phyloP scores from a whole-genome alignment of 2,329 filamentous ascomycete species.

The Elsinoe batatas region DNA sequence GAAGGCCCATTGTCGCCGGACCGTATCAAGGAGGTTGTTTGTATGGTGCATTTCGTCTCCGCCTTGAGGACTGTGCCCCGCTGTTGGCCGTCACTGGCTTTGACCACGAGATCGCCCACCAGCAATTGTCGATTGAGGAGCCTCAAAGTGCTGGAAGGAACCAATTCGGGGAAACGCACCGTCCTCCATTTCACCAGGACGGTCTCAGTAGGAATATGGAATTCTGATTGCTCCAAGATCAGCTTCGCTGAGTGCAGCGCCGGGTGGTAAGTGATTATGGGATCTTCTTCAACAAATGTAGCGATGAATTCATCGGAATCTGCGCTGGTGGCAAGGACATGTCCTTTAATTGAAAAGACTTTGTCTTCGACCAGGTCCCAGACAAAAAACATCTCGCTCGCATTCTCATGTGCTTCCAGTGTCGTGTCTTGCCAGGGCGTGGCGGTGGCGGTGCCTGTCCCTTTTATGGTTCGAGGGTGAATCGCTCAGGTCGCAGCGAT shows the following conservation, averaged over 20 bases:
- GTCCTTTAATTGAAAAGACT: background rate
- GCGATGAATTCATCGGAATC: slow-evolving; percentile 6
- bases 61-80: slow-evolving; percentile 47
- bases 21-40: slow-evolving; percentile 22
- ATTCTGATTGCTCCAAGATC: background rate
- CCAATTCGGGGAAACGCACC: slow-evolving; percentile 22
- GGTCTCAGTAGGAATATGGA: slow-evolving; percentile 40
- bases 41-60: slow-evolving; percentile 37
- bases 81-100: slow-evolving; percentile 37
- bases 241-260: background rate
- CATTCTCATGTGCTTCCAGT: background rate
- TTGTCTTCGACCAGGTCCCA: background rate
- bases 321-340: slow-evolving; percentile 7
- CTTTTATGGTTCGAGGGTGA: too few relatives aligned
- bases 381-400: background rate
- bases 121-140: slow-evolving; percentile 46
- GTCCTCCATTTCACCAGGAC: slow-evolving; percentile 41
- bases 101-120: slow-evolving; percentile 48
- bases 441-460: too few relatives aligned
- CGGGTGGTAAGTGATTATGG: background rate
- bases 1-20: slow-evolving; percentile 6
- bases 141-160: slow-evolving; percentile 31
- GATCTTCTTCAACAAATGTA: background rate
- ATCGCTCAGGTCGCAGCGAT: too few relatives aligned
- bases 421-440: too few relatives aligned